Evolutionary conservation across 331 rosid species (phyloP).

Genomic region (Quercus tomentella): DNA sequence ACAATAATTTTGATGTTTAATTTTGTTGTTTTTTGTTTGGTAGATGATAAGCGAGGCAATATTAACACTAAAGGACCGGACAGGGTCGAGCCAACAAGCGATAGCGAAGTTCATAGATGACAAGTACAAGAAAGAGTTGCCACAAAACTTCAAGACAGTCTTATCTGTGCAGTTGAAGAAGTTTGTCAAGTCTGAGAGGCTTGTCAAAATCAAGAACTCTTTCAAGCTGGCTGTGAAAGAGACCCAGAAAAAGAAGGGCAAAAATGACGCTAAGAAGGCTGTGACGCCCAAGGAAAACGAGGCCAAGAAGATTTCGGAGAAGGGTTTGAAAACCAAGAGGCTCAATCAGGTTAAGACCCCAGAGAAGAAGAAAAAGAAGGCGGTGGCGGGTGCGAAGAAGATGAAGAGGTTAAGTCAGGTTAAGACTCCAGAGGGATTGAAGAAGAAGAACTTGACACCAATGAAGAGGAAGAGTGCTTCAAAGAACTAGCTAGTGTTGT

Average conservation of each 20-base stretch:
- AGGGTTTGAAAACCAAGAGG: constrained; percentile 36
- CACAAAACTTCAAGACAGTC: constrained; percentile 34
- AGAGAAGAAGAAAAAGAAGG: constrained; percentile 23
- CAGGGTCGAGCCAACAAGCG: constrained; percentile 50
- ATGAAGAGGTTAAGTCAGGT: constrained; percentile 40
- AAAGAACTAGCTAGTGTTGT: not conserved
- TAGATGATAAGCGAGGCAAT: constrained; percentile 54
- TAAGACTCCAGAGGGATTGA: constrained; percentile 44
- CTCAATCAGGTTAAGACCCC: constrained; percentile 47
- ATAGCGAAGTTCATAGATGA: constrained; percentile 42
- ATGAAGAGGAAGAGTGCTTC: constrained; percentile 17
- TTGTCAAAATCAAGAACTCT: constrained; percentile 46
- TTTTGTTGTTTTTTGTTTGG: not conserved
- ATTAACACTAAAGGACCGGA: constrained; percentile 36
- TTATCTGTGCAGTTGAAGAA: constrained; percentile 46
- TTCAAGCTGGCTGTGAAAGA: constrained; percentile 3
- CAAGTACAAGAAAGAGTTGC: constrained; percentile 32
- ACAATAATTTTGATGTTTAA: not conserved
- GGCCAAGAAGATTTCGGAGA: constrained; percentile 3
- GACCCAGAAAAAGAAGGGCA: not conserved
- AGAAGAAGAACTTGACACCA: constrained; percentile 24
- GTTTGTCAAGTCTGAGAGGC: constrained; percentile 37
- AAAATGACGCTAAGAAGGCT: not conserved
- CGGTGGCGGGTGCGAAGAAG: constrained; percentile 5
- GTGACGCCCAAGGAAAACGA: not conserved